Evolutionary conservation across 2,329 filamentous ascomycete species (phyloP), one percentile per base, ranked within the genome.

Genomic region (Biscogniauxia marginata): DNA sequence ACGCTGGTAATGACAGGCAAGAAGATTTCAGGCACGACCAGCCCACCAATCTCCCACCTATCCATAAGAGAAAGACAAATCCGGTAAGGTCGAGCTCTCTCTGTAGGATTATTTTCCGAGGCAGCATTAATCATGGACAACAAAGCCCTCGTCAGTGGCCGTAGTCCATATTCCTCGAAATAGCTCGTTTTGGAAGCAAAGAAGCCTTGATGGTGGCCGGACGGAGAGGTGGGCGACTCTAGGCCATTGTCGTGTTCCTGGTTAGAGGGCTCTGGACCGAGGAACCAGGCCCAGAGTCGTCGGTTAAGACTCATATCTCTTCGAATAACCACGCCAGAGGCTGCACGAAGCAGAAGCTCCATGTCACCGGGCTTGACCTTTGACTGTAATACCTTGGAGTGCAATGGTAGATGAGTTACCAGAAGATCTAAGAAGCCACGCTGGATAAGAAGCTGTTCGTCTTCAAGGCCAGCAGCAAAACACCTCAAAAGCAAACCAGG

Each of bases 41-140:
- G 80, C 1, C 91, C 91, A 24, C 95, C 95, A 62, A 99, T 93
- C 71, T 99, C 95, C 93, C 92, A 98, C 56, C 93, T 87, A 74
- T 99, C 95, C 95, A 99, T 98, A 52, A 99, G 79, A 16, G 96
- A 97, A 2, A 98, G 81, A 67, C 92, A 96, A 60, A 98, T 91
- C 55, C 93, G 87, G 69, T 96, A 97, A 0, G 95, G 93, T 43
- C 87, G 86, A 19, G 92, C 91, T 70, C 87, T 83, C 67, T 96
- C 91, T 0, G 82, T 73, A 1, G 89, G 82, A 53, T 78, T 78
- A 4, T 67, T 71, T 46, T 73, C 70, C 6, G 77, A 77, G 45
- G 79, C 74, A 18, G 79, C 75, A 48, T 83, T 81, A 58, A 98
- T 88, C 86, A 96, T 89, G 48, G 84, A 82, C 16, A 96, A 77